Conservation (phyloP, 257 asterid genomes). For the Solanum pimpinellifolium region DNA sequence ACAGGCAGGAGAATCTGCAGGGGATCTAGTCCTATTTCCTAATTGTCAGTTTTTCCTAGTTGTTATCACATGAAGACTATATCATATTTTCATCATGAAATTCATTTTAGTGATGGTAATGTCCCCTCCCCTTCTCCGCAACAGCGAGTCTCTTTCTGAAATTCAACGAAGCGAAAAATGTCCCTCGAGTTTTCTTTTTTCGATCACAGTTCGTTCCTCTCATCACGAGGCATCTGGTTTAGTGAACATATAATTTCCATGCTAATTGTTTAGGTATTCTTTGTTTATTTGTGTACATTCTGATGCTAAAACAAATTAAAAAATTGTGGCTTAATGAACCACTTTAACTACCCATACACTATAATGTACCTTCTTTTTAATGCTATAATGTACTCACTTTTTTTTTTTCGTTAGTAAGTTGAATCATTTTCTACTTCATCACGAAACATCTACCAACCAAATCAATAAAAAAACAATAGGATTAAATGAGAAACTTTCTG, state of each 20-base stretch:
- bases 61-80: neutral
- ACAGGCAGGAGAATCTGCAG: neutral
- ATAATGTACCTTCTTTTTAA: neutral
- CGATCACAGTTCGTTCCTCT: no score
- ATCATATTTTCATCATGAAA: neutral
- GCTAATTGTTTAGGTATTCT: no score
- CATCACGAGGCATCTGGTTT: no score
- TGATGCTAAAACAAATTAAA: no score
- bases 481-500: neutral
- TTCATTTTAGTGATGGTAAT: no score
- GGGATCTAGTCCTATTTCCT: neutral
- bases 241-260: no score
- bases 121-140: neutral
- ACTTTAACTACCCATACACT: neutral
- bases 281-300: no score
- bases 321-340: neutral
- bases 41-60: neutral
- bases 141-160: neutral
- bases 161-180: neutral
- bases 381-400: neutral
- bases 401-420: neutral
- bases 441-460: neutral
- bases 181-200: no score
- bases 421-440: neutral
- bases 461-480: neutral